Conservation (phyloP, 805 yeast species). For the Kodamaea hsintzibuensis region DNA sequence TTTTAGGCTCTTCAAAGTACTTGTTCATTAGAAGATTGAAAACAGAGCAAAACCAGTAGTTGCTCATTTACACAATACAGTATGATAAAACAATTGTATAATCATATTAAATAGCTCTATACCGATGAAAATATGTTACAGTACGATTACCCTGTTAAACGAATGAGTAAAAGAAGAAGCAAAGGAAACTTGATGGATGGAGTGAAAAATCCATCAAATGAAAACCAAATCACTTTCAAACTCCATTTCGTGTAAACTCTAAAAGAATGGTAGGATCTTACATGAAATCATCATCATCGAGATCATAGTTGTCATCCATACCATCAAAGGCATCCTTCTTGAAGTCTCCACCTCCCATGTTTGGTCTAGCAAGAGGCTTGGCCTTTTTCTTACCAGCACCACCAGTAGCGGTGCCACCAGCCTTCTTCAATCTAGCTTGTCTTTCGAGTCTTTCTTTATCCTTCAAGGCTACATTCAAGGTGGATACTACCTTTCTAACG, state of each 20-base stretch:
- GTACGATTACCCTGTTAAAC: background rate
- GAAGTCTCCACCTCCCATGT: constrained; percentile 42
- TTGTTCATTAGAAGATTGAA: constrained; percentile 1
- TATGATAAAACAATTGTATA: background rate
- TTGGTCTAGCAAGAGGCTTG: constrained; percentile 70
- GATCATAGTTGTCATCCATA: constrained; percentile 54
- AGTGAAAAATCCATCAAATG: background rate
- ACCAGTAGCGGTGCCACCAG: constrained; percentile 85
- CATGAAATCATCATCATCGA: constrained; percentile 84
- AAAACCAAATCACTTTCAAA: background rate
- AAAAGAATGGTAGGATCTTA: constrained; percentile 26
- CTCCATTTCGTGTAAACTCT: background rate
- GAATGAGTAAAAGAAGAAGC: background rate
- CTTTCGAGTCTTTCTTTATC: constrained; percentile 91
- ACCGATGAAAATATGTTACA: background rate
- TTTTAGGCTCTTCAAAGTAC: constrained; percentile 8
- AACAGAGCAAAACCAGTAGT: no score
- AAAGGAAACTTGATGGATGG: no score
- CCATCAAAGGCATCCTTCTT: constrained; percentile 69
- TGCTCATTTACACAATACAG: no score
- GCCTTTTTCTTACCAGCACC: constrained; percentile 97
- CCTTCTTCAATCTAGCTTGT: constrained; percentile 75
- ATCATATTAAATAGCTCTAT: background rate
- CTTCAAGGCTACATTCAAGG: constrained; percentile 75
- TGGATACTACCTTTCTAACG: constrained; percentile 80